Base-by-base conservation (phyloP, 2,329 filamentous ascomycete species). In the Penicillium janthinellum region DNA sequence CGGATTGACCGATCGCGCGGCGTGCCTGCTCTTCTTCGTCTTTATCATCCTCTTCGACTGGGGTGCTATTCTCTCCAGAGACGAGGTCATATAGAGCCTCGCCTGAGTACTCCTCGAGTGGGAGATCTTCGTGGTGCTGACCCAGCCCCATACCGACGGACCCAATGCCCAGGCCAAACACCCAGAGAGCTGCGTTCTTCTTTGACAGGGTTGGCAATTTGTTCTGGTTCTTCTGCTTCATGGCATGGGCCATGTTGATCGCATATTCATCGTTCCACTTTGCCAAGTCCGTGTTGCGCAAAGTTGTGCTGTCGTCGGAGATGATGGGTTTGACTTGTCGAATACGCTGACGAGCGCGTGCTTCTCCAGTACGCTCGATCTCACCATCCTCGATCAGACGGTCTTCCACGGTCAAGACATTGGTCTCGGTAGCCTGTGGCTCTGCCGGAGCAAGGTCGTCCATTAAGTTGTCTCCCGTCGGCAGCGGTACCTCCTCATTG, bases 121-220 rank as follows among this genome's bases (percentile, higher is more conserved):
- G 86, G 59, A 82, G 81, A 6, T 70, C 61, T 39, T 75, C 67
- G n/a, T 69, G 71, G 3, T 74, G 71, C 11, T 73, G 69, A 5
- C 80, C 80, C 12, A 84, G 64, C 2, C 77, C 78, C 5, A 73
- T 57, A 11, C 84, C 84, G 7, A 87, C 78, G 44, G 79, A 79
- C 44, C 83, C 84, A 48, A 88, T 77, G 6, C 86, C 86, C 50
- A 77, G 70, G 5, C 83, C 84, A 60, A 84, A 81, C 4, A 90
- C 81, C 79, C 84, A 89, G 66, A 83, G 81, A 11, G 81, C 80
- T 0, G 87, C 88, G 59, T 88, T 89, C 68, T 83, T 85, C 73
- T 85, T 89, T 2, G 86, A 85, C 44, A 82, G 76, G 0, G 73
- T 71, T 12, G 73, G 64, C 14, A 76, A 67, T 50, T 76, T 79